These are phyloP conservation scores for Colletotrichum camelliae DNA, from an alignment of 2,329 filamentous ascomycete genomes.

Conservation along the genomic window DNA sequence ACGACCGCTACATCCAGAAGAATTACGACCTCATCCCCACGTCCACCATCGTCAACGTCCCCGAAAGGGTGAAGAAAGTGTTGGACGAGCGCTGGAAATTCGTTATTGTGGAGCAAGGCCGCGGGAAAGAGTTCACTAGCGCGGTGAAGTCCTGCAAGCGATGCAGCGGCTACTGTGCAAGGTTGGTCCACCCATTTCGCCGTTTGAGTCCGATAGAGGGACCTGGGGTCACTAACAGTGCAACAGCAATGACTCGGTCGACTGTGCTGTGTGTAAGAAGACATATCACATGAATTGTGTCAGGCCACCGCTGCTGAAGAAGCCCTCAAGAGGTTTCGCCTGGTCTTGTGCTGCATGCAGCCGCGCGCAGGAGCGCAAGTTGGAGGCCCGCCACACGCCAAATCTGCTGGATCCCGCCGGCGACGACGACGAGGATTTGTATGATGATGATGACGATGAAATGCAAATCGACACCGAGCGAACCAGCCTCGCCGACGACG, in stretches of 20 bases:
- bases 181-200: slow-evolving; percentile 55
- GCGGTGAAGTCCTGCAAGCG: slow-evolving; percentile 96
- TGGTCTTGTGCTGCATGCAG: slow-evolving; percentile 98
- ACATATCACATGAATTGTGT: slow-evolving; percentile 99
- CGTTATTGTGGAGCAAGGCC: slow-evolving; percentile 91
- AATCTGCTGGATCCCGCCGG: slow-evolving; percentile 71
- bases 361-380: slow-evolving; percentile 89
- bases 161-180: slow-evolving; percentile 89
- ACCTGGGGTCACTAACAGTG: slow-evolving; percentile 5
- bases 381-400: slow-evolving; percentile 89
- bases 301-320: slow-evolving; percentile 88
- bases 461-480: slow-evolving; percentile 60
- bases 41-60: slow-evolving; percentile 92
- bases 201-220: background rate
- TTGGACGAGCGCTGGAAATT: slow-evolving; percentile 97
- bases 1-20: slow-evolving; percentile 97
- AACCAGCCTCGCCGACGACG: slow-evolving; percentile 68
- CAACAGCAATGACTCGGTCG: slow-evolving; percentile 85
- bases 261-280: slow-evolving; percentile 92
- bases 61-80: slow-evolving; percentile 92
- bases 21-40: slow-evolving; percentile 98
- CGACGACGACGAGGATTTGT: slow-evolving; percentile 69
- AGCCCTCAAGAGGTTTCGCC: slow-evolving; percentile 95
- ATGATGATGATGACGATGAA: slow-evolving; percentile 76
- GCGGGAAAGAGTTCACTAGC: slow-evolving; percentile 93